These are phyloP conservation scores for Entomortierella beljakovae DNA, from an alignment of 192 early-diverging fungal species.

Conservation along the genomic window DNA sequence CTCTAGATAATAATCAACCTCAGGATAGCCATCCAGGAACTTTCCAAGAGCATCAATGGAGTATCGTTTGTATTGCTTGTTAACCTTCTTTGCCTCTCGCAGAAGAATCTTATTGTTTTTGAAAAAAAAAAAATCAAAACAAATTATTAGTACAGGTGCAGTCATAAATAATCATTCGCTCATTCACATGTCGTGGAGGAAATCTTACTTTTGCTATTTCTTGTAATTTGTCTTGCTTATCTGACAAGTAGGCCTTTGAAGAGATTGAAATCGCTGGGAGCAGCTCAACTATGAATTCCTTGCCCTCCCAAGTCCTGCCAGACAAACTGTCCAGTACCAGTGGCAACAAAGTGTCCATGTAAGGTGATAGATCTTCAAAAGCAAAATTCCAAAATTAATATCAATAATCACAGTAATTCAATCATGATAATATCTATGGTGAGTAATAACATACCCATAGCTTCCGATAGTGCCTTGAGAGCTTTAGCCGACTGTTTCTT, in stretches of 20 bases:
- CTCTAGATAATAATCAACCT: slow-evolving; percentile 68
- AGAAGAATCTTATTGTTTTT: slow-evolving; percentile 62
- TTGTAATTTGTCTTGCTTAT: slow-evolving; percentile 38
- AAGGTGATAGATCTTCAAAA: slow-evolving; percentile 48
- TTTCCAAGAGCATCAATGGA: slow-evolving; percentile 71
- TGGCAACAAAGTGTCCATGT: slow-evolving; percentile 65
- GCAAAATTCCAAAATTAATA: background rate
- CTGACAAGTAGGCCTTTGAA: slow-evolving; percentile 62
- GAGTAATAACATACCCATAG: slow-evolving; percentile 35
- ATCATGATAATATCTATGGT: background rate
- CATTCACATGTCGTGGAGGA: too few species aligned
- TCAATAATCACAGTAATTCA: background rate
- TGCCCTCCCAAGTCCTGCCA: slow-evolving; percentile 86
- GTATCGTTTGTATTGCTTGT: slow-evolving; percentile 74
- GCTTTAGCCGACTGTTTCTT: slow-evolving; percentile 80
- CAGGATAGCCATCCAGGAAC: slow-evolving; percentile 68
- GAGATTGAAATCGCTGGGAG: slow-evolving; percentile 66
- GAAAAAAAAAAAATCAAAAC: background rate
- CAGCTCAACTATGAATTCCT: slow-evolving; percentile 78
- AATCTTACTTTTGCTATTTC: slow-evolving; percentile 60
- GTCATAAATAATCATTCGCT: too few species aligned
- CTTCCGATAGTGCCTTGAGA: slow-evolving; percentile 68
- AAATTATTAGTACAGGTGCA: too few species aligned
- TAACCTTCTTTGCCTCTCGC: slow-evolving; percentile 82
- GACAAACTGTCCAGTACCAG: slow-evolving; percentile 70